phyloP scores from a whole-genome alignment of 169 alveolate species.

The Plasmodium adleri region DNA sequence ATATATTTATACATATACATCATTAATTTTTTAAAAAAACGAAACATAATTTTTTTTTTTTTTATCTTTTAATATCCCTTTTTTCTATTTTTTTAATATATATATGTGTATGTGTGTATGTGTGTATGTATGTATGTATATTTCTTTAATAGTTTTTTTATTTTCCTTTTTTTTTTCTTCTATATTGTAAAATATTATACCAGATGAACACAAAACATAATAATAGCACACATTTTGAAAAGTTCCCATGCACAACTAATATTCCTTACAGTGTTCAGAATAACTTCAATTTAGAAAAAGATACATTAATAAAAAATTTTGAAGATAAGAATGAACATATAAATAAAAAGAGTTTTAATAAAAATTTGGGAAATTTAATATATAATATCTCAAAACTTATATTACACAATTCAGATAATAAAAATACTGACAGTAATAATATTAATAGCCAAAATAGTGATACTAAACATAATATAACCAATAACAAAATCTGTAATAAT shows the following conservation, averaged over 20 bases:
- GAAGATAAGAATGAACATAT: constrained; percentile 47
- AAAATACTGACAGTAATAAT: constrained; percentile 13
- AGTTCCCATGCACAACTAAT: constrained; percentile 31
- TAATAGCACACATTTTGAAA: constrained; percentile 15
- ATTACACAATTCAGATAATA: constrained; percentile 31
- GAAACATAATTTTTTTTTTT: neutral
- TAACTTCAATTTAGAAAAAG: constrained; percentile 19
- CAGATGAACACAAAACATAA: constrained; percentile 46
- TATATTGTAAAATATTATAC: neutral
- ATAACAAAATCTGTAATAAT: neutral
- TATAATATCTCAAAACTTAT: constrained; percentile 65
- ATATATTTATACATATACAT: neutral
- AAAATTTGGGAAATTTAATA: constrained; percentile 42
- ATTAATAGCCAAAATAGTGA: constrained; percentile 3
- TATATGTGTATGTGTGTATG: neutral
- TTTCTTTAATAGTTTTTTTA: constrained; percentile 29
- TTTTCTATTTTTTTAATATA: neutral
- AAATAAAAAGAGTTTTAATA: constrained; percentile 27
- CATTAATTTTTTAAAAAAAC: neutral
- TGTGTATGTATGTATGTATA: constrained; percentile 6
- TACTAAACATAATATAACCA: neutral
- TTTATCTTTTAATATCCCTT: neutral
- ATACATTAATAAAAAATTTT: constrained; percentile 10
- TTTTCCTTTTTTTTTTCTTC: constrained; percentile 4
- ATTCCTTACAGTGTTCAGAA: constrained; percentile 1